Percentiles rank a stretch among this genome's conserved stretches.
phyloP scores from a whole-genome alignment of 2,329 filamentous ascomycete genomes.

The Hypoxylon sp. region DNA sequence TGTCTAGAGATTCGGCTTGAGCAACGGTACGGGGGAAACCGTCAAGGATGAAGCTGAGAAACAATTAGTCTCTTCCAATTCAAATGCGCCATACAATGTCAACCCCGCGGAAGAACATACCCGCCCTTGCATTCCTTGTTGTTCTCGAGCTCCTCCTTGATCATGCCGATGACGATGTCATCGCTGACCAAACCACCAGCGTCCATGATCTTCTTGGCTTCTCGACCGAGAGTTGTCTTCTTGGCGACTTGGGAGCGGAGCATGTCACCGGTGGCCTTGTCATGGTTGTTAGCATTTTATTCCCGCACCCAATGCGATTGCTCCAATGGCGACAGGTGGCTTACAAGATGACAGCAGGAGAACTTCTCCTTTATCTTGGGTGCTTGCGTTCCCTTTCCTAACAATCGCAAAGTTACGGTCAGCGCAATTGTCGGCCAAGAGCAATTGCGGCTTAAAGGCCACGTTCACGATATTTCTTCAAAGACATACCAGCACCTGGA shows the following conservation, averaged over 20 bases:
- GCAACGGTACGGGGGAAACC: constrained; percentile 97
- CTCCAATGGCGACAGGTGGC: constrained; percentile 48
- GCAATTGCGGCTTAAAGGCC: constrained; percentile 7
- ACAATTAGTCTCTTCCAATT: constrained; percentile 34
- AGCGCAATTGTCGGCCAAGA: constrained; percentile 30
- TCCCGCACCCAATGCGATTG: constrained; percentile 5
- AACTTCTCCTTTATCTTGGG: constrained; percentile 99
- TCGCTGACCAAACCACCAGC: constrained; percentile 96
- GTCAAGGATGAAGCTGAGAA: constrained; percentile 92
- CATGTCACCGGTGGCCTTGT: constrained; percentile 97
- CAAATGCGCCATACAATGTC: not conserved
- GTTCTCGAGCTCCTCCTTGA: constrained; percentile 93
- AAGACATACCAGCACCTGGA: constrained; percentile 86
- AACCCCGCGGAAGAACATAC: constrained; percentile 60
- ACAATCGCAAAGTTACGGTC: constrained; percentile 15
- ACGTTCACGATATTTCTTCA: constrained; percentile 7
- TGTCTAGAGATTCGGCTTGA: constrained; percentile 92
- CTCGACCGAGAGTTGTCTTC: constrained; percentile 91
- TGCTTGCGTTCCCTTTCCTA: constrained; percentile 98
- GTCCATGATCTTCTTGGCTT: constrained; percentile 99
- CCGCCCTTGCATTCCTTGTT: constrained; percentile 97
- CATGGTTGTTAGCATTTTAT: constrained; percentile 16
- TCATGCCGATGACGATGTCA: constrained; percentile 99
- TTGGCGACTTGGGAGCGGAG: constrained; percentile 97
- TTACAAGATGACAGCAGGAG: constrained; percentile 94